Percentiles rank a stretch among this genome's conserved stretches.
Evolutionary conservation across 2,329 filamentous ascomycete species (phyloP).

Genomic region (Graphium sp.): DNA sequence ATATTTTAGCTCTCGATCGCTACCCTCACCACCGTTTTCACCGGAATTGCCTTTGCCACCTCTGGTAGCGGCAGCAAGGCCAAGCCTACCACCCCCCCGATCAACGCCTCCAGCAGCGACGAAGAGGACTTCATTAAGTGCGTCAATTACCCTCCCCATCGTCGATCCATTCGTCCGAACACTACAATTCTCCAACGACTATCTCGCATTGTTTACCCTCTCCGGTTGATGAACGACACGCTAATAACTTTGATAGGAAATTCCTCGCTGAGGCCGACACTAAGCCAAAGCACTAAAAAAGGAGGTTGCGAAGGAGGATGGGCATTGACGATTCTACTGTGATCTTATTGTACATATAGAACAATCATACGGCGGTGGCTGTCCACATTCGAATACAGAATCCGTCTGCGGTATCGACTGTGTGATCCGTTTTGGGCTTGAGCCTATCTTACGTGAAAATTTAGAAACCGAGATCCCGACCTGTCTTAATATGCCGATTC

Average conservation of each 20-base stretch:
- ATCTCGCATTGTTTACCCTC: too few relatives aligned
- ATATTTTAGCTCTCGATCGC: constrained; percentile 32
- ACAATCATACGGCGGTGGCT: too few relatives aligned
- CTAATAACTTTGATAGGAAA: constrained; percentile 3
- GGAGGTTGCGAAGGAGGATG: constrained; percentile 4
- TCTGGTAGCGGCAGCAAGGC: constrained; percentile 26
- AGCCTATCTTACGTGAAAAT: too few relatives aligned
- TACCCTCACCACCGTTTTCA: constrained; percentile 32
- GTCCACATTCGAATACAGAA: too few relatives aligned
- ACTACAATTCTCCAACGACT: too few relatives aligned
- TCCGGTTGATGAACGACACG: too few relatives aligned
- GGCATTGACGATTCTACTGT: too few relatives aligned
- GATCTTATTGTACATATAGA: too few relatives aligned
- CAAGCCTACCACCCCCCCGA: constrained; percentile 29
- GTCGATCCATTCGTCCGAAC: background rate
- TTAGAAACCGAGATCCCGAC: too few relatives aligned
- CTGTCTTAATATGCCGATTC: too few relatives aligned
- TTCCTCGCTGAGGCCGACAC: constrained; percentile 4
- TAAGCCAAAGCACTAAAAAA: constrained; percentile 2
- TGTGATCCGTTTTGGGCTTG: too few relatives aligned
- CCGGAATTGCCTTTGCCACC: constrained; percentile 24
- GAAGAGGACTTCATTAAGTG: constrained; percentile 51
- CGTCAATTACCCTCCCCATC: constrained; percentile 10
- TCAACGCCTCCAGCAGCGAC: constrained; percentile 44
- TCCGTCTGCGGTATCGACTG: too few relatives aligned